These are phyloP conservation scores for Gnetum montanum DNA, from an alignment of 75 land plant species.

Conservation along the genomic window DNA sequence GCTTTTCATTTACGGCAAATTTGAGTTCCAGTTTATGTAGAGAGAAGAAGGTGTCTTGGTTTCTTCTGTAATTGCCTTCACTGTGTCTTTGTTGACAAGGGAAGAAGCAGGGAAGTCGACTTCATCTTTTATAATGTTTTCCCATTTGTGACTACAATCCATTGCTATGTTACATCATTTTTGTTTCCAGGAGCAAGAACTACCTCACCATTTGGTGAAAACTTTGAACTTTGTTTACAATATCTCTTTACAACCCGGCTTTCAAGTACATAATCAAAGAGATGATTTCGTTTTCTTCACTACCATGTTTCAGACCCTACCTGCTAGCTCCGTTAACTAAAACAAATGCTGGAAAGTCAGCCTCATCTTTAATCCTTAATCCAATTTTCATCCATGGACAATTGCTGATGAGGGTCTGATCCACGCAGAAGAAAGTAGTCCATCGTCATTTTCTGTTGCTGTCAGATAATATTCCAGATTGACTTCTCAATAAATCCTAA, in stretches of 20 bases:
- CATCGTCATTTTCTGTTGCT: constrained; percentile 8
- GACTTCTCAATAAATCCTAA: constrained; percentile 17
- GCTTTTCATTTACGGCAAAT: no score
- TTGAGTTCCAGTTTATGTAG: no score
- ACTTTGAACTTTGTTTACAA: constrained; percentile 17
- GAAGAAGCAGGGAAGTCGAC: constrained; percentile 21
- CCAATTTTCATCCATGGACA: constrained; percentile 55
- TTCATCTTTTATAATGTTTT: constrained; percentile 7
- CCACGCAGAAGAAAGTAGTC: constrained; percentile 15
- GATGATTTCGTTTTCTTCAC: constrained; percentile 12
- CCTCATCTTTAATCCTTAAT: constrained; percentile 44
- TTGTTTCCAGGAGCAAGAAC: constrained; percentile 7
- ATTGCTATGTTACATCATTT: constrained; percentile 12
- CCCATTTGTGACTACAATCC: constrained; percentile 16
- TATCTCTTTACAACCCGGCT: constrained; percentile 11
- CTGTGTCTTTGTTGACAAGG: constrained; percentile 14
- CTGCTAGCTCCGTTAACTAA: constrained; percentile 66
- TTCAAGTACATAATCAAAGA: not conserved
- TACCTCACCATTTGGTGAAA: constrained; percentile 6
- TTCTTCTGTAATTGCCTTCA: constrained; percentile 16
- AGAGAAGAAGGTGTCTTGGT: no score
- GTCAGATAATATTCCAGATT: constrained; percentile 16
- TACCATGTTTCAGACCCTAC: constrained; percentile 46
- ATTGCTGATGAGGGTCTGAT: constrained; percentile 24
- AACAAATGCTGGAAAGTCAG: constrained; percentile 58